A percentile compares a stretch with the other conserved stretches of the same genome.
phyloP scores from a whole-genome alignment of 225 moss, liverwort and hornwort genomes.

The Marchantia paleacea region DNA sequence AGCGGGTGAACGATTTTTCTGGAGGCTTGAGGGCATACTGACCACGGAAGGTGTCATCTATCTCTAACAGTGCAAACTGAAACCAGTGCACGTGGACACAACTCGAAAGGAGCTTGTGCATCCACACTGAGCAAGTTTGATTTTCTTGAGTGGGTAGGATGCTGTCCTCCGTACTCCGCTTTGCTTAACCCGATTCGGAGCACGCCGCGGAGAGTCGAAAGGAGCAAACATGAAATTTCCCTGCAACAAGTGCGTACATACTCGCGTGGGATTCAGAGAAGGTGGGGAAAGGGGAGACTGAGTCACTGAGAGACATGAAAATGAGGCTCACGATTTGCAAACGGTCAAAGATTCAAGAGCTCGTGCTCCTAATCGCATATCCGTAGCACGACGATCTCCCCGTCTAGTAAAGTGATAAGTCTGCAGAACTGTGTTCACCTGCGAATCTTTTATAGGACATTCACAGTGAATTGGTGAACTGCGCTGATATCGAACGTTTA shows the following conservation, averaged over 20 bases:
- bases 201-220: background rate
- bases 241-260: background rate
- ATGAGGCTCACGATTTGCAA: background rate
- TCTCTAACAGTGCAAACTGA: background rate
- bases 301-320: background rate
- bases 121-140: background rate
- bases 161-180: background rate
- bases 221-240: background rate
- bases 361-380: too few relatives aligned
- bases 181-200: background rate
- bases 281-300: background rate
- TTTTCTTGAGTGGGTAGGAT: too few relatives aligned
- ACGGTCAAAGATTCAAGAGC: too few relatives aligned
- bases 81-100: background rate
- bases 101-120: background rate
- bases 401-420: background rate
- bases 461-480: background rate
- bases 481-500: background rate
- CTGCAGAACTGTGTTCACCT: background rate
- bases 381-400: background rate
- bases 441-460: background rate
- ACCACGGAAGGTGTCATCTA: background rate
- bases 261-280: background rate
- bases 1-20: background rate
- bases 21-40: background rate